These are phyloP conservation scores for Euphorbia lathyris DNA, from an alignment of 345 rosid genomes.

Conservation along the genomic window DNA sequence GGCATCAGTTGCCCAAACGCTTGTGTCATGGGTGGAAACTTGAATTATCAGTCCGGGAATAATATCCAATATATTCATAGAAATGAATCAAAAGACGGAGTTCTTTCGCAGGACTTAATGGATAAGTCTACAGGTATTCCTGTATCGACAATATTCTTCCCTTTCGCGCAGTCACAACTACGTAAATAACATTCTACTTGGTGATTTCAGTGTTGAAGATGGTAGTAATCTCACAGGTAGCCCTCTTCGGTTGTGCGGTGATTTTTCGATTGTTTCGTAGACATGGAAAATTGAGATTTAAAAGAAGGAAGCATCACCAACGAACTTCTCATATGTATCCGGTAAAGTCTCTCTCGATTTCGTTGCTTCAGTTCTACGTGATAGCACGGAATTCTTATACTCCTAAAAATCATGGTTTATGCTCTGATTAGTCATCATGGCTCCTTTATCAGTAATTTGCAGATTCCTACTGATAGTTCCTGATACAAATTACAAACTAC, in stretches of 20 bases:
- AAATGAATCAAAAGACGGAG: constrained; percentile 27
- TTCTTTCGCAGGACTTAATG: constrained; percentile 35
- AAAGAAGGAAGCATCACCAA: constrained; percentile 37
- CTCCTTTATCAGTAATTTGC: not conserved
- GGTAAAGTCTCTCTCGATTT: not conserved
- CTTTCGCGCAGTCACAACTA: not conserved
- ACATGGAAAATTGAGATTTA: constrained; percentile 32
- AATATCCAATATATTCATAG: constrained; percentile 23
- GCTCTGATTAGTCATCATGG: not conserved
- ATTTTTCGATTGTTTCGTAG: constrained; percentile 19
- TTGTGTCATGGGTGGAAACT: constrained; percentile 67
- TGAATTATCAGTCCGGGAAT: constrained; percentile 49
- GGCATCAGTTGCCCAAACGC: constrained; percentile 45
- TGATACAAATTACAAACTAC: not conserved
- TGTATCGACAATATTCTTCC: not conserved
- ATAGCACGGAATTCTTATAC: not conserved
- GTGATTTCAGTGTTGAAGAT: constrained; percentile 59
- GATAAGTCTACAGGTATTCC: constrained; percentile 39
- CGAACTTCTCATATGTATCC: not conserved
- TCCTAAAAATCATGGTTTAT: too few species aligned
- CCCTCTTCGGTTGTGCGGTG: constrained; percentile 34
- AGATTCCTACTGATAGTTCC: not conserved
- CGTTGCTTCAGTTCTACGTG: not conserved
- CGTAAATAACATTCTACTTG: constrained; percentile 18
- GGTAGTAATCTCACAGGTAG: constrained; percentile 36